Evolutionary conservation across 2,329 filamentous ascomycete species (phyloP).

Genomic region (Alternaria sp.): DNA sequence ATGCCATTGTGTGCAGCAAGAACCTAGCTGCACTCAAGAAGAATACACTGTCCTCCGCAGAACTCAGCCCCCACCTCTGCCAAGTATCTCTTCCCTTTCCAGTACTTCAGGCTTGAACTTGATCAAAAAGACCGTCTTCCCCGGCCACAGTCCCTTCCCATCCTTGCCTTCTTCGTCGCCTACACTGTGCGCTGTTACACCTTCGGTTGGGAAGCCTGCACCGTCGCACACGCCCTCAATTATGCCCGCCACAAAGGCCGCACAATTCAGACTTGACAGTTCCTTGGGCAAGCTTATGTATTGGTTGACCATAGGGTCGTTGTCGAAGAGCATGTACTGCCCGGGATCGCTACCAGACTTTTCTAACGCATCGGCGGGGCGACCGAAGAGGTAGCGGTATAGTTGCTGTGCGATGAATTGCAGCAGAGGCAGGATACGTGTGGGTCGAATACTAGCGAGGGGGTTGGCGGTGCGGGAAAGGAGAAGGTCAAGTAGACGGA

Average conservation of each 20-base stretch:
- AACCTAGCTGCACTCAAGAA: not conserved
- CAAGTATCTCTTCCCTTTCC: conserved; percentile 86
- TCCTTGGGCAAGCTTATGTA: conserved; percentile 94
- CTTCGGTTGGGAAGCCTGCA: conserved; percentile 80
- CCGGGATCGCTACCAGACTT: conserved; percentile 85
- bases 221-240: conserved; percentile 96
- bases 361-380: conserved; percentile 91
- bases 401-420: conserved; percentile 94
- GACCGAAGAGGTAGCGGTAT: conserved; percentile 90
- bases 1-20: conserved; percentile 12
- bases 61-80: conserved; percentile 60
- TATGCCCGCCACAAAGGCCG: conserved; percentile 92
- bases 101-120: conserved; percentile 92
- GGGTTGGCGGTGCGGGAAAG: conserved; percentile 70
- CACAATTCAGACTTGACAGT: conserved; percentile 96
- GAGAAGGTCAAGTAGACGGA: conserved; percentile 93
- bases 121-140: conserved; percentile 93
- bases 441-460: conserved; percentile 69
- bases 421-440: conserved; percentile 87
- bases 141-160: conserved; percentile 78
- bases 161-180: conserved; percentile 61
- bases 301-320: conserved; percentile 93
- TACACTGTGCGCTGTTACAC: conserved; percentile 85
- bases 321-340: conserved; percentile 99
- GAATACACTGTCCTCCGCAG: not conserved